Percentiles rank a stretch among this genome's conserved stretches.
Evolutionary conservation across 1,139 yeast species (phyloP).

Genomic region (Saccharomycopsis hybrid): DNA sequence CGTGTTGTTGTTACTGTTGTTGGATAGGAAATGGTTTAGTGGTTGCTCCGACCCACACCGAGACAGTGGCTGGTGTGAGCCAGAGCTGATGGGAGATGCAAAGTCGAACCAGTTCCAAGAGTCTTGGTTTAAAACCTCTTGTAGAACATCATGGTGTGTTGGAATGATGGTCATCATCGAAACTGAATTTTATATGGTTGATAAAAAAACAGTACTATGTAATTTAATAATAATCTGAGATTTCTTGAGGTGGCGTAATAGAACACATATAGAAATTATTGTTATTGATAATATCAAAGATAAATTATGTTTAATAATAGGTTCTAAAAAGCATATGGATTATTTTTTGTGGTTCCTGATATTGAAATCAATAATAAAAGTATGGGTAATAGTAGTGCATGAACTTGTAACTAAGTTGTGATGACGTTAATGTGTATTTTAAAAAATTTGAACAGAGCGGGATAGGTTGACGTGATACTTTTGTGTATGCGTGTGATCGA

Average conservation of each 20-base stretch:
- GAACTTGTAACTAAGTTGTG: too few species aligned
- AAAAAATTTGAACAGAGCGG: too few species aligned
- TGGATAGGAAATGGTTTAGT: background rate
- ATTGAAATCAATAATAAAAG: too few species aligned
- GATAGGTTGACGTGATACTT: too few species aligned
- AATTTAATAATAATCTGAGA: background rate
- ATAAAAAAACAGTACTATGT: background rate
- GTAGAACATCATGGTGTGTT: background rate
- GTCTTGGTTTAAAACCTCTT: background rate
- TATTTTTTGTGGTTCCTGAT: too few species aligned
- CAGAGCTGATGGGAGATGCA: background rate
- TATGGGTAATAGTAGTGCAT: too few species aligned
- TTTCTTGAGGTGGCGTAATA: background rate
- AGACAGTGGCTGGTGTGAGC: background rate
- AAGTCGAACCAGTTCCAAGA: background rate
- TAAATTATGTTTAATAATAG: background rate
- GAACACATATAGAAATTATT: background rate
- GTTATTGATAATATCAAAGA: background rate
- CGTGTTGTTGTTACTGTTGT: background rate
- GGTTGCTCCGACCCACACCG: background rate
- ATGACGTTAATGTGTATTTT: too few species aligned
- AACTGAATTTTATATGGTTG: background rate
- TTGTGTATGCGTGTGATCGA: too few species aligned
- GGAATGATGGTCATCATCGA: background rate
- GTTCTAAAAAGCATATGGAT: background rate